Percentiles rank a stretch among this genome's conserved stretches.
Conservation (phyloP, 257 asterid species). For the Solanum paucissectum region DNA sequence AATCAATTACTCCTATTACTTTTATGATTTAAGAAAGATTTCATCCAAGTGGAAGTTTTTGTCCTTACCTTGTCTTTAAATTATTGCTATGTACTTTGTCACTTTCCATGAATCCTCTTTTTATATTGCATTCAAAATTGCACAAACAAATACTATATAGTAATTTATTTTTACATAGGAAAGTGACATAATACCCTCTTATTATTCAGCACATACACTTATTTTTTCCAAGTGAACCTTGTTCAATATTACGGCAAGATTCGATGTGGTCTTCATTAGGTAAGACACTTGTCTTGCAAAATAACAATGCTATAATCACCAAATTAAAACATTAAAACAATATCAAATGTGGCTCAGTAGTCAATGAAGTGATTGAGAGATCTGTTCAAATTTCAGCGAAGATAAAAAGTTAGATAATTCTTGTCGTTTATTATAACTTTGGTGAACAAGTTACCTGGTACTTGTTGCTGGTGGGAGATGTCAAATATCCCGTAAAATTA, state of each 20-base stretch:
- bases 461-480: fast-evolving
- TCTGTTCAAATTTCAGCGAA: not conserved
- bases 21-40: not conserved
- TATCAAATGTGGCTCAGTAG: fast-evolving
- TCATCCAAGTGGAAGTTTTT: not conserved
- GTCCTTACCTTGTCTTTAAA: not conserved
- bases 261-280: constrained; percentile 12
- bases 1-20: not conserved
- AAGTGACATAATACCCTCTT: not conserved
- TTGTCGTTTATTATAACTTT: not conserved
- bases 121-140: not conserved
- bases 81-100: not conserved
- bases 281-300: not conserved
- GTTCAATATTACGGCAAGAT: constrained; percentile 6
- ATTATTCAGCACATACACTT: not conserved
- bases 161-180: not conserved
- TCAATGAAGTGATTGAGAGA: not conserved
- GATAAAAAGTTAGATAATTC: not conserved
- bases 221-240: constrained; percentile 10
- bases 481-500: fast-evolving
- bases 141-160: not conserved
- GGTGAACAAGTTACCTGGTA: no score
- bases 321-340: not conserved
- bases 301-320: not conserved
- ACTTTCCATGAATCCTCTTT: not conserved